Evolutionary conservation across 2,329 filamentous ascomycete genomes (phyloP).

Genomic region (Chalaropsis ovoidea): DNA sequence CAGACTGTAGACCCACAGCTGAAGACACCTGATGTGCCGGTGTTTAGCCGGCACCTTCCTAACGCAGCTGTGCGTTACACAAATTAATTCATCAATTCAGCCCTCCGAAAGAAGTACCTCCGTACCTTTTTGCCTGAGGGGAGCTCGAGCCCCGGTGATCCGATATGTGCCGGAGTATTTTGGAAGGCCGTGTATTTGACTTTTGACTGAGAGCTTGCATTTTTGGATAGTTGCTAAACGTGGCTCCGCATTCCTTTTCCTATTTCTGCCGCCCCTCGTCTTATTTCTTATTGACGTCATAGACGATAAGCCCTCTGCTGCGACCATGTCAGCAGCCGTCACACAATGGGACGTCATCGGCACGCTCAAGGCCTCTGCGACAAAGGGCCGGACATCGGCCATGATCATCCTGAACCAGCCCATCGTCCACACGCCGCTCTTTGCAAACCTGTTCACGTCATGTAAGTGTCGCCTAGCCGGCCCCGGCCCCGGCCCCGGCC

Average conservation of each 20-base stretch:
- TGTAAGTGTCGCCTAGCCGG: background rate
- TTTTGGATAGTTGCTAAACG: no score
- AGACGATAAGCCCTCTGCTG: background rate
- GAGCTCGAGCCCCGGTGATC: no score
- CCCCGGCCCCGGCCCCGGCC: no score
- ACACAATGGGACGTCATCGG: slow-evolving; percentile 23
- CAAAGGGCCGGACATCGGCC: slow-evolving; percentile 32
- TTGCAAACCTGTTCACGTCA: slow-evolving; percentile 31
- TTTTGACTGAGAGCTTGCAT: no score
- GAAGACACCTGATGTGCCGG: background rate
- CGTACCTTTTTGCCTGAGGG: no score
- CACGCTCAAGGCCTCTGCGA: slow-evolving; percentile 11
- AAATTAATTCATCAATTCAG: background rate
- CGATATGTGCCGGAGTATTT: no score
- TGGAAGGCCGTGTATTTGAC: no score
- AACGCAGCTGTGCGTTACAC: background rate
- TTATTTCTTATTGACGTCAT: slow-evolving; percentile 17
- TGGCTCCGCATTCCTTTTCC: background rate
- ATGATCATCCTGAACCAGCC: slow-evolving; percentile 46
- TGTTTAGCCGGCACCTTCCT: background rate
- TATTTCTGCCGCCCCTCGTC: background rate
- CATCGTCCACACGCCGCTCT: slow-evolving; percentile 37
- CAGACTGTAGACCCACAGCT: background rate
- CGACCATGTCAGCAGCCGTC: slow-evolving; percentile 3
- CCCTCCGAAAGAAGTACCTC: background rate